Evolutionary conservation across 192 early-diverging fungal species (phyloP), one percentile per base, ranked within the genome.

Genomic region (Backusella morwellensis): DNA sequence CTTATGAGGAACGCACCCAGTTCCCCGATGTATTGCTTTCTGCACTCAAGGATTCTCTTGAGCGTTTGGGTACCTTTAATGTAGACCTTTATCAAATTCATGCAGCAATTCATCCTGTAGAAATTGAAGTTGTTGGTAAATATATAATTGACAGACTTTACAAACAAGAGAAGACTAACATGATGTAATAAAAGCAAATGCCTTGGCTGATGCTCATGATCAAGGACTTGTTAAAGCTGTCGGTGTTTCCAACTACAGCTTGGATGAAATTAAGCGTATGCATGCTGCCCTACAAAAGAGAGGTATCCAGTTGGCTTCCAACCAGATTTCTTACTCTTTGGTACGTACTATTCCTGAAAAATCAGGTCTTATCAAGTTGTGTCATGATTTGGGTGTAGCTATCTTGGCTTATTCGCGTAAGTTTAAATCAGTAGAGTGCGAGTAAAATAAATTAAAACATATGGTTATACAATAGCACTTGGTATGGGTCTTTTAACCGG

Each of bases 361-460:
- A 92, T 86, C 91, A 59, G 93, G 90, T 1, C 70, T 94, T 34
- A 86, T 94, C 14, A 84, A 90, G 38, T 80, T 90, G 17, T 94
- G 93, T 78, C 87, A 91, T 56, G 92, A 94, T 72, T 86, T 94
- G 4, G 92, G 92, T 41, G 85, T 95, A 52, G 91, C 87, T 14
- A 78, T 93, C 11, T 83, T 96, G 29, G 91, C 95, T 1, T 91
- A 93, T 73, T 91, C 92, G 83, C 83, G 88, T 17, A 81, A 84
- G 17, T 83, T 32, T 88, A 26, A 89, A 91, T 23, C 89, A 93
- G 77, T 26, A 3, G 3, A 59, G 54, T 12, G 21, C 29, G 21
- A 26, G 6, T 1, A 50, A 19, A n/a, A 50, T 26, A 29, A 63
- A 6, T 9, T 29, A 21, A 68, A 15, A 26, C 69, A n/a, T 8